phyloP scores from a whole-genome alignment of 2,329 filamentous ascomycete genomes.

The Ophiostoma populinum region DNA sequence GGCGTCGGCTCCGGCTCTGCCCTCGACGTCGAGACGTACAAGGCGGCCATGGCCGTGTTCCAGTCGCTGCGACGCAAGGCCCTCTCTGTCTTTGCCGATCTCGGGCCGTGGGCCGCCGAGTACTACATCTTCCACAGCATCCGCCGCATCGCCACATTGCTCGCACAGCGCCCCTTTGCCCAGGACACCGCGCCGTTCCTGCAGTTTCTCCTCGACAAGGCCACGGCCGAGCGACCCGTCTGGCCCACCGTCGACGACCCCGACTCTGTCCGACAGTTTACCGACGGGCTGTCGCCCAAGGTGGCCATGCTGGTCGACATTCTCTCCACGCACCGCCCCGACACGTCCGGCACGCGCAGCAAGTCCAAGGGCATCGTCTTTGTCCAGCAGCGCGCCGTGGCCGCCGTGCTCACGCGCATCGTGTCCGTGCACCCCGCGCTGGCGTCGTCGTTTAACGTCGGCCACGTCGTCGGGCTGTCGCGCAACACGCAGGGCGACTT shows the following conservation, averaged over 20 bases:
- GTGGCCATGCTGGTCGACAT: slow-evolving; percentile 32
- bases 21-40: too few species aligned
- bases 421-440: slow-evolving; percentile 33
- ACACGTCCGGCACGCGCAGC: neutral
- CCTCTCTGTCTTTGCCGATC: too few species aligned
- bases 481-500: neutral
- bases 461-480: slow-evolving; percentile 33
- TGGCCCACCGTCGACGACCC: neutral
- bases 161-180: neutral
- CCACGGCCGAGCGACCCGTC: slow-evolving; percentile 1
- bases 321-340: slow-evolving; percentile 24
- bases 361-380: slow-evolving; percentile 43
- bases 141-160: slow-evolving; percentile 10
- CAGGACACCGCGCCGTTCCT: slow-evolving; percentile 38
- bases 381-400: slow-evolving; percentile 43
- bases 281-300: slow-evolving; percentile 32
- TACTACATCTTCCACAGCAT: slow-evolving; percentile 41
- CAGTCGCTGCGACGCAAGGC: too few species aligned
- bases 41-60: too few species aligned
- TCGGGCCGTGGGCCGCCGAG: slow-evolving; percentile 54
- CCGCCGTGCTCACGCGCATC: slow-evolving; percentile 40
- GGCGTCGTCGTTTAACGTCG: slow-evolving; percentile 28
- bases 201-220: slow-evolving; percentile 21
- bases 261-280: neutral
- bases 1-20: too few species aligned